Conservation (phyloP, 805 yeast genomes). For the Ogataea polymorpha region DNA sequence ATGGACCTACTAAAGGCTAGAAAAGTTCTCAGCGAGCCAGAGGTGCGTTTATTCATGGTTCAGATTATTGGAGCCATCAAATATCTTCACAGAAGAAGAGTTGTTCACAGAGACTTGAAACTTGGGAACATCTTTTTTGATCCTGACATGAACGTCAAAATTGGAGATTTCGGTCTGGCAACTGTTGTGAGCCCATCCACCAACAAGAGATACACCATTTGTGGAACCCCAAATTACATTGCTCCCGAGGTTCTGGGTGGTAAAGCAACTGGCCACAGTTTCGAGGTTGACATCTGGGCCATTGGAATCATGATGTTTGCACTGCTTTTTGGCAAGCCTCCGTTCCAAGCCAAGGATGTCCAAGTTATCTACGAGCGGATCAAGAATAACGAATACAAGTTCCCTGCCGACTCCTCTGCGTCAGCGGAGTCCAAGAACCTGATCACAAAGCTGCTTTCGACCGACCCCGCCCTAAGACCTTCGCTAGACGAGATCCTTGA, state of each 20-base stretch:
- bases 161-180: conserved; percentile 99
- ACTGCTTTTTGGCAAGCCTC: conserved; percentile 89
- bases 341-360: conserved; percentile 95
- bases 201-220: conserved; percentile 85
- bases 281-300: conserved; percentile 97
- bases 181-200: conserved; percentile 69
- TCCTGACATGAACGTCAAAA: conserved; percentile 87
- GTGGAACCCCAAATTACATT: conserved; percentile 98
- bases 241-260: conserved; percentile 97
- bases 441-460: conserved; percentile 67
- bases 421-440: conserved; percentile 71
- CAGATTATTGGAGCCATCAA: conserved; percentile 93
- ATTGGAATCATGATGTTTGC: conserved; percentile 96
- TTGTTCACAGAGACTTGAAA: conserved; percentile 93
- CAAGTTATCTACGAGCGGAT: conserved; percentile 89
- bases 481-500: conserved; percentile 71
- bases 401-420: conserved; percentile 60
- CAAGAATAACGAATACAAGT: conserved; percentile 72
- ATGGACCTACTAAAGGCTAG: conserved; percentile 89
- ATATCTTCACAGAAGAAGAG: conserved; percentile 87
- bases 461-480: conserved; percentile 82
- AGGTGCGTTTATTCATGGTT: conserved; percentile 83
- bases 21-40: conserved; percentile 84
- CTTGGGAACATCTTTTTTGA: conserved; percentile 95
- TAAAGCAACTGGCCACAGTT: conserved; percentile 83